Evolutionary conservation across 768 basidiomycete species (phyloP).

Genomic region (Boletus pseudopeckii): DNA sequence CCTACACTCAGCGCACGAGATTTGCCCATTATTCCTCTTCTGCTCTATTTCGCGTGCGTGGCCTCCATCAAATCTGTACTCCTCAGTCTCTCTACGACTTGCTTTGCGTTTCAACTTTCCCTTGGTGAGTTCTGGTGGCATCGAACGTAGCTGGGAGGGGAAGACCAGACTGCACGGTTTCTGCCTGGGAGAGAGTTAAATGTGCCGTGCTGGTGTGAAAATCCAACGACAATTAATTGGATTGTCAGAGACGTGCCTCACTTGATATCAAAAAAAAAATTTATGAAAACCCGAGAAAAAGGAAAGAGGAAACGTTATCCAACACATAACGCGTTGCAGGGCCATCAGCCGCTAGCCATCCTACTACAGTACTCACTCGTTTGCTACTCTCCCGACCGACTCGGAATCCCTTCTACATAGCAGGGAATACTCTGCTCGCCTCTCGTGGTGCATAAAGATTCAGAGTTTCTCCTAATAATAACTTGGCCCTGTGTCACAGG

Average conservation of each 20-base stretch:
- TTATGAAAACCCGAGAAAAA: not conserved
- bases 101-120: constrained; percentile 47
- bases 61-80: constrained; percentile 47
- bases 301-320: not conserved
- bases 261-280: not conserved
- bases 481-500: not conserved
- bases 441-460: not conserved
- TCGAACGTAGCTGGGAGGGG: constrained; percentile 23
- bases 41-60: constrained; percentile 68
- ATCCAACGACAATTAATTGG: constrained; percentile 16
- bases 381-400: too few species aligned
- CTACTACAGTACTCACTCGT: too few species aligned
- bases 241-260: constrained; percentile 7
- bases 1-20: constrained; percentile 80
- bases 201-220: constrained; percentile 30
- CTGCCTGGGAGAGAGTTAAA: constrained; percentile 25
- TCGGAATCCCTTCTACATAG: too few species aligned
- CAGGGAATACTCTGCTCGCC: not conserved
- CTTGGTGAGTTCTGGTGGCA: constrained; percentile 58
- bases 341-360: constrained; percentile 3
- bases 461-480: not conserved
- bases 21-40: constrained; percentile 72
- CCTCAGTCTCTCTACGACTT: constrained; percentile 48
- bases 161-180: constrained; percentile 13
- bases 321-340: constrained; percentile 1